Percentiles rank a stretch among this genome's conserved stretches.
Evolutionary conservation across 805 yeast species (phyloP).

Genomic region (Yamadazyma philogaea): DNA sequence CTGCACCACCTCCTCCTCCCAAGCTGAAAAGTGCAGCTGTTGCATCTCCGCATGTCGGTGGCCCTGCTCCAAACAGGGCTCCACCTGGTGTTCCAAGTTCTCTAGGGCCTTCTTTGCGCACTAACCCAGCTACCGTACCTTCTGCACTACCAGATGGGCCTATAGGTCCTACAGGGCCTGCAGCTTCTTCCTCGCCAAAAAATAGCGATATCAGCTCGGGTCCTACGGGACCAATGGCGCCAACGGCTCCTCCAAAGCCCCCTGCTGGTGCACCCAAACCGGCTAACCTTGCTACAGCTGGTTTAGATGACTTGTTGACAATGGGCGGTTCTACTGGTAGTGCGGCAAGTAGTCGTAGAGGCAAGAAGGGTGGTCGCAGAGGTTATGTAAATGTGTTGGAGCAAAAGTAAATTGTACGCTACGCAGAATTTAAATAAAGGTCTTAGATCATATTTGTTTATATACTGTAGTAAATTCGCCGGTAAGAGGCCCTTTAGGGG

Average conservation of each 20-base stretch:
- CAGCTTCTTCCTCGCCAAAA: neutral
- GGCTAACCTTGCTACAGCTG: conserved; percentile 35
- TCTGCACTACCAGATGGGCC: conserved; percentile 2
- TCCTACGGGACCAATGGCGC: neutral
- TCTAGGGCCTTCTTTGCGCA: conserved; percentile 7
- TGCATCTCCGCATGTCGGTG: conserved; percentile 17
- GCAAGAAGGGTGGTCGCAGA: conserved; percentile 32
- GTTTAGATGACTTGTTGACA: conserved; percentile 38
- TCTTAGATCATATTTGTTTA: too few species aligned
- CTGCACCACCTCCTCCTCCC: conserved; percentile 71
- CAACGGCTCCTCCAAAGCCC: conserved; percentile 9
- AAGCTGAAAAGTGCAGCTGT: conserved; percentile 23
- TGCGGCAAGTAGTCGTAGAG: conserved; percentile 19
- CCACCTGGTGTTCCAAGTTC: conserved; percentile 14
- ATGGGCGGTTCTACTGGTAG: conserved; percentile 25
- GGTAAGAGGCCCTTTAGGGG: too few species aligned
- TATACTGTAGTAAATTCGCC: too few species aligned
- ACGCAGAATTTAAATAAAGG: neutral
- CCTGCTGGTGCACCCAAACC: conserved; percentile 11
- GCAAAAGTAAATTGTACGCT: conserved; percentile 9
- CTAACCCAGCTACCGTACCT: neutral
- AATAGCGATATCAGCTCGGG: neutral
- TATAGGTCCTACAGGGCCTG: conserved; percentile 5
- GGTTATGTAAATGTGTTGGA: conserved; percentile 33
- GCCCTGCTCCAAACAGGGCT: conserved; percentile 13